These are phyloP conservation scores for rapeseed (Brassica napus) DNA, from an alignment of 345 rosid species.

Conservation along the genomic window Da-Ae NC_063445.1:54741501-54742000, in stretches of 20 bases:
- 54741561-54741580: too few species aligned
- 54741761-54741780: constrained; percentile 39
- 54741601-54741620: too few species aligned
- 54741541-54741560: too few species aligned
- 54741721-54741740: constrained; percentile 79
- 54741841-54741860: constrained; percentile 40
- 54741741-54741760: constrained; percentile 46
- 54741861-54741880: constrained; percentile 48
- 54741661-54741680: constrained; percentile 36
- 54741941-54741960: neutral
- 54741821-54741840: constrained; percentile 31
- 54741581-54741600: too few species aligned
- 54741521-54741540: too few species aligned
- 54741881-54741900: constrained; percentile 74
- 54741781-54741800: constrained; percentile 44
- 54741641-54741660: constrained; percentile 4
- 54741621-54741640: neutral
- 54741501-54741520: too few species aligned
- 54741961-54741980: too few species aligned
- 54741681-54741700: constrained; percentile 56
- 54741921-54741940: neutral
- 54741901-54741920: neutral
- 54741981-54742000: neutral
- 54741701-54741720: constrained; percentile 78
- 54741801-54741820: constrained; percentile 63